Percentiles rank a stretch among this genome's conserved stretches.
Conservation (phyloP, 2,329 filamentous ascomycete species). For the Paecilomyces variotii region DNA sequence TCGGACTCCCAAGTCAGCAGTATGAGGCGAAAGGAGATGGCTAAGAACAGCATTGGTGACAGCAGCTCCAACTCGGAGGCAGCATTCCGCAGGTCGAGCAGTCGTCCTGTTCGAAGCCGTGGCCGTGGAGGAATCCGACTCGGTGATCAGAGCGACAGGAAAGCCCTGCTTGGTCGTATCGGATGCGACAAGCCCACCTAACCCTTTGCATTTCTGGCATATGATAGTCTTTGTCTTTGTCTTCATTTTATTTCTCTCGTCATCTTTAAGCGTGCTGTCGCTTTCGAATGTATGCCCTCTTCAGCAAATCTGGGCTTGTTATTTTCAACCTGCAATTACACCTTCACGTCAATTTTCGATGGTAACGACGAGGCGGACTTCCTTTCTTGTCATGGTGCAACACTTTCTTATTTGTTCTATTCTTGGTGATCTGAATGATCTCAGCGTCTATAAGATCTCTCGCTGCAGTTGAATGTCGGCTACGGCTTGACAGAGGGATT, state of each 20-base stretch:
- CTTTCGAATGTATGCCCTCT: not conserved
- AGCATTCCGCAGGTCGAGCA: conserved; percentile 28
- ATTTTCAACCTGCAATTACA: not conserved
- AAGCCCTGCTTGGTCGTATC: conserved; percentile 73
- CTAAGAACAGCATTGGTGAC: conserved; percentile 17
- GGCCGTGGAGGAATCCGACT: conserved; percentile 31
- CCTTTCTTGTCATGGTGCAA: not conserved
- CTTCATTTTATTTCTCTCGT: not conserved
- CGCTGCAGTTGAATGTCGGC: not conserved
- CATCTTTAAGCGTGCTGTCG: conserved; percentile 6
- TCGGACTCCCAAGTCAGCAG: conserved; percentile 22
- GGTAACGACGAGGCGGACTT: not conserved
- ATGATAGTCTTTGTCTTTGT: not conserved
- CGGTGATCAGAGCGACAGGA: conserved; percentile 40
- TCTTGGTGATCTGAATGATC: not conserved
- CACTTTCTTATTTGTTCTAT: not conserved
- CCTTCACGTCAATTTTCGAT: not conserved
- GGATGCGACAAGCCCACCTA: conserved; percentile 64
- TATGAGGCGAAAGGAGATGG: conserved; percentile 15
- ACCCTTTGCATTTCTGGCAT: not conserved
- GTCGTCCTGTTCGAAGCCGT: conserved; percentile 24
- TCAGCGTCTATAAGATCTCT: not conserved
- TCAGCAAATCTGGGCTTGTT: not conserved
- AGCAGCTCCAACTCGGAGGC: conserved; percentile 15
- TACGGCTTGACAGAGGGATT: not conserved